phyloP scores from a whole-genome alignment of 2,329 filamentous ascomycete genomes.

The Chaetomiaceae sp. region DNA sequence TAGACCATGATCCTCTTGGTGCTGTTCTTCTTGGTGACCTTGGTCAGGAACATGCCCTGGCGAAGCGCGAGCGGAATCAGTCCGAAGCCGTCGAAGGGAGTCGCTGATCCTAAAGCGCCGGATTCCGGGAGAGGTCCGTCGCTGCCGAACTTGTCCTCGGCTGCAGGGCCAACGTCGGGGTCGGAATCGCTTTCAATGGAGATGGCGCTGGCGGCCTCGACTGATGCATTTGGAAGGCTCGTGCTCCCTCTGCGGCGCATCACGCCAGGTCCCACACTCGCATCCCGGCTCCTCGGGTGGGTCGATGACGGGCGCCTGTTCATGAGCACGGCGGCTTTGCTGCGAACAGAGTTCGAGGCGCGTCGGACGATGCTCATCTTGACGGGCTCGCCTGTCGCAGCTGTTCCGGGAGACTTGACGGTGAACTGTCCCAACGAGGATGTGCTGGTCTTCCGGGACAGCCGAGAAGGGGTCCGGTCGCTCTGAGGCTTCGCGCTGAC shows the following conservation, averaged over 20 bases:
- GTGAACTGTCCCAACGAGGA: conserved; percentile 58
- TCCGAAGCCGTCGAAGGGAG: conserved; percentile 31
- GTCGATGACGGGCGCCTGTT: conserved; percentile 73
- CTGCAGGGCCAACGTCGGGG: conserved; percentile 29
- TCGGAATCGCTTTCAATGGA: conserved; percentile 35
- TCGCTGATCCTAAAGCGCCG: conserved; percentile 42
- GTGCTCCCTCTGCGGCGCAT: conserved; percentile 75
- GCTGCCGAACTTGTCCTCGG: conserved; percentile 39
- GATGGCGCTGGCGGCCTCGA: conserved; percentile 35
- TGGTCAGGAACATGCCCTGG: conserved; percentile 70
- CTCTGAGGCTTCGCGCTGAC: conserved; percentile 29
- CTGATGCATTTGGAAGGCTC: conserved; percentile 50
- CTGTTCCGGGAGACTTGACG: conserved; percentile 45
- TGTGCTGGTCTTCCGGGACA: conserved; percentile 53
- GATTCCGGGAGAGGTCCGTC: conserved; percentile 42
- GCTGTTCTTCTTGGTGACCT: conserved; percentile 83
- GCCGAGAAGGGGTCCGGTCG: conserved; percentile 14
- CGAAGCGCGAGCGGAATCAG: conserved; percentile 66
- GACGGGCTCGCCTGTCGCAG: conserved; percentile 44
- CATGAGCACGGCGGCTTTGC: conserved; percentile 33
- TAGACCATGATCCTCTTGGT: conserved; percentile 65
- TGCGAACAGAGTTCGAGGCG: conserved; percentile 60
- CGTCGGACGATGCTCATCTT: conserved; percentile 65
- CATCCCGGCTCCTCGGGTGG: conserved; percentile 70
- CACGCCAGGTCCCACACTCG: conserved; percentile 83